Base-by-base conservation (phyloP, 1,284 basidiomycete genomes). In the Trichosporon inkin region DNA sequence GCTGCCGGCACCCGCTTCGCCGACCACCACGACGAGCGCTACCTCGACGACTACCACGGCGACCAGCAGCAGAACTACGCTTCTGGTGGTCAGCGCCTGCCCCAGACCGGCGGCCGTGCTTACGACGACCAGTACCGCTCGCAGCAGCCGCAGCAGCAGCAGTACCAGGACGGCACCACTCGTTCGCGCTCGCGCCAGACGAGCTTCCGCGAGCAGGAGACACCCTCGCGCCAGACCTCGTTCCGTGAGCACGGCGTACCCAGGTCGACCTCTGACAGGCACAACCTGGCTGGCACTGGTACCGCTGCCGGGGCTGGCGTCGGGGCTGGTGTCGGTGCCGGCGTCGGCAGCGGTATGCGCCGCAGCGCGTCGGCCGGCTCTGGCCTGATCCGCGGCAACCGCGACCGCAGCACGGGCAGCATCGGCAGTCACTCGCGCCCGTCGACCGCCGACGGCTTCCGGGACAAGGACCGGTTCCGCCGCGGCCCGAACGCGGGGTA, bases 271-370 rank as follows among this genome's bases (percentile, higher is more conserved):
- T 24, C 41, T 53, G 53, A 39, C 41, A 13, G 17, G 24, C 39
- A 55, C 54, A 20, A 32, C 37, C 38, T 53, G 17, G 38, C 54
- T 10, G 39, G 14, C 16, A 28, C 54, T 10, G 39, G 14, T 8
- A 28, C 24, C 32, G 41, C 41, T 13, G 36, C 32, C 8, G 22
- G 20, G 19, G 47, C 53, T 6, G 59, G 49, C 10, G 49, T 38
- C 34, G 58, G 53, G 3, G 61, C 61, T 35, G 60, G 56, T 22
- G 56, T 51, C 20, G 60, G 55, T 8, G 53, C 54, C 37, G 56
- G 36, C 3, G 36, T 53, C 16, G 54, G 56, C 39, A n/a, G 44
- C 16, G 44, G 44, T 1, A 39, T 54, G 53, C 53, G 44, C 24
- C 44, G 44, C 16, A 28, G 22, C 22, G 44, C 36, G 7, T 54